These are phyloP conservation scores for Neurospora tetraspora DNA, from an alignment of 495 filamentous ascomycete genomes.

Conservation along the genomic window DNA sequence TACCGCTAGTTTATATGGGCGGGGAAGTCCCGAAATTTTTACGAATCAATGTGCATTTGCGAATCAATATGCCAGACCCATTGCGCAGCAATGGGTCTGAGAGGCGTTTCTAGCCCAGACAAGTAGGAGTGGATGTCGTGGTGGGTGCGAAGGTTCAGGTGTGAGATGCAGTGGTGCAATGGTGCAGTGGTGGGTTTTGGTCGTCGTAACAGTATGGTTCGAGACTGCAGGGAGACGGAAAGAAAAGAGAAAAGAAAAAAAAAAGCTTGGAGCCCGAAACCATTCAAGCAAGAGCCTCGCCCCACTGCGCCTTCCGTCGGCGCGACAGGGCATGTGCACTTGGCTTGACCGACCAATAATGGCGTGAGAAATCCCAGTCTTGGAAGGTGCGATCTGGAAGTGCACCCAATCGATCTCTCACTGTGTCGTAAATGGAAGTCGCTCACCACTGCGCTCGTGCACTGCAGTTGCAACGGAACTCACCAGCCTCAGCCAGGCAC, in stretches of 20 bases:
- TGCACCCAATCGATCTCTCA: neutral
- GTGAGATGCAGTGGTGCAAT: neutral
- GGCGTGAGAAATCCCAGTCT: neutral
- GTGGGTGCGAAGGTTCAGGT: neutral
- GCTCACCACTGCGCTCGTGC: neutral
- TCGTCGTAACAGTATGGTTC: neutral
- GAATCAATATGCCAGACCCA: too few relatives aligned
- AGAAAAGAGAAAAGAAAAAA: neutral
- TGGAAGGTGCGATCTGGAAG: neutral
- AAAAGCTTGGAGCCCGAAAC: neutral
- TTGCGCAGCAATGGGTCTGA: too few relatives aligned
- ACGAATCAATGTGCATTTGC: too few relatives aligned
- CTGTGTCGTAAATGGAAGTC: neutral
- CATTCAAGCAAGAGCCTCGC: neutral
- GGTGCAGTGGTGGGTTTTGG: neutral
- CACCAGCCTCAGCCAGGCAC: neutral
- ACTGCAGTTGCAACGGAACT: neutral
- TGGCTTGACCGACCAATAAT: neutral
- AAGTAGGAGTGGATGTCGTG: neutral
- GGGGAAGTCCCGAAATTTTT: too few relatives aligned
- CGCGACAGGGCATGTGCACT: neutral
- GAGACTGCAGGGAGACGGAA: neutral
- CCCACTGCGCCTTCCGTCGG: neutral
- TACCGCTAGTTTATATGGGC: too few relatives aligned
- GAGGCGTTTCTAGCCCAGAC: too few relatives aligned